Percentiles rank a stretch among this genome's conserved stretches.
phyloP scores from a whole-genome alignment of 2,329 filamentous ascomycete genomes.

The Cladosporium sp. region DNA sequence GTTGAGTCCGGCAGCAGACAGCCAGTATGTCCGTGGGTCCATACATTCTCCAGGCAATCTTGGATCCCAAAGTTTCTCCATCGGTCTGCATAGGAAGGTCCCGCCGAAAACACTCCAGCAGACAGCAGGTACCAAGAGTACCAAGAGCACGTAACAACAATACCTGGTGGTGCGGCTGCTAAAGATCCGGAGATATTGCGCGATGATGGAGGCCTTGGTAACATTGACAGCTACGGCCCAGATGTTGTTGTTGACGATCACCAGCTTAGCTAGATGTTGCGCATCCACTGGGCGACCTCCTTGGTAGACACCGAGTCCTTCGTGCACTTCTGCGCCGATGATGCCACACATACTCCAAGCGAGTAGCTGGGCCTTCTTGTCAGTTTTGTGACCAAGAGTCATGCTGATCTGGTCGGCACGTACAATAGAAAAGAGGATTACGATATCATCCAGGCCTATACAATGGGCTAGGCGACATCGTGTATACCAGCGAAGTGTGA shows the following conservation, averaged over 20 bases:
- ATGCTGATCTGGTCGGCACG: constrained; percentile 1
- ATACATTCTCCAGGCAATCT: constrained; percentile 33
- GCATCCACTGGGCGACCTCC: constrained; percentile 13
- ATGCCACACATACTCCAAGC: constrained; percentile 29
- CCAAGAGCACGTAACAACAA: constrained; percentile 37
- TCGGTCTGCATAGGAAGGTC: constrained; percentile 39
- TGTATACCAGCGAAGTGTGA: constrained; percentile 33
- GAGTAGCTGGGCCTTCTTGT: constrained; percentile 20
- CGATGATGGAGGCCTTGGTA: constrained; percentile 46
- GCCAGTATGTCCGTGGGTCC: constrained; percentile 38
- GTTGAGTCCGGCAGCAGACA: constrained; percentile 41
- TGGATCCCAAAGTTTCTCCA: constrained; percentile 40
- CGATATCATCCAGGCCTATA: constrained; percentile 34
- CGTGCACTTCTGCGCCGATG: constrained; percentile 22
- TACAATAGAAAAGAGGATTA: constrained; percentile 34
- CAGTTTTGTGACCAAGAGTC: neutral
- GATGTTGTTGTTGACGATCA: constrained; percentile 31
- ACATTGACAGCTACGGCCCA: constrained; percentile 33
- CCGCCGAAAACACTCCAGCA: constrained; percentile 35
- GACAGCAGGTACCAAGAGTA: constrained; percentile 24
- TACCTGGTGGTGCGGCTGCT: constrained; percentile 32
- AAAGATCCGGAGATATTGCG: constrained; percentile 48
- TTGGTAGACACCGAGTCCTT: constrained; percentile 23
- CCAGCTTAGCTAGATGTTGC: constrained; percentile 24
- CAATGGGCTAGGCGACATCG: constrained; percentile 28